A percentile compares a stretch with the other conserved stretches of the same genome.
Evolutionary conservation across 352 stramenopile genomes (phyloP).

Genomic region (Phytophthora tentaculata): DNA sequence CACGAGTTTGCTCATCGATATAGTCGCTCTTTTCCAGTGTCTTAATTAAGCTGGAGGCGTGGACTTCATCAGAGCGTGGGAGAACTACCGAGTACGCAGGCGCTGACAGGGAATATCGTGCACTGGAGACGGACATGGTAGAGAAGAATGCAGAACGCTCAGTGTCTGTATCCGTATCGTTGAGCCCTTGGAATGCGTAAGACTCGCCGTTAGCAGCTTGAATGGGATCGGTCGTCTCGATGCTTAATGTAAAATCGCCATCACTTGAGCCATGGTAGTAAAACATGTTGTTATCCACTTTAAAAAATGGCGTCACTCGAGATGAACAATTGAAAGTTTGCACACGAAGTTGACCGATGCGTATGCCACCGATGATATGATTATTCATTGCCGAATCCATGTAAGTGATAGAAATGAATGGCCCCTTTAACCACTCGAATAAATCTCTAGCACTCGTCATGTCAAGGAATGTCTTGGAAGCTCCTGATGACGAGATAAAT

Average conservation of each 20-base stretch:
- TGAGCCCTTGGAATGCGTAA: slow-evolving; percentile 46
- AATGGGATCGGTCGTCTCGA: slow-evolving; percentile 18
- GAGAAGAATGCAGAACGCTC: slow-evolving; percentile 52
- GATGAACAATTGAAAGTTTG: slow-evolving; percentile 40
- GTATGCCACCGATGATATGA: slow-evolving; percentile 50
- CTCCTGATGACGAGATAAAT: slow-evolving; percentile 14
- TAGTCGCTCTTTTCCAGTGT: slow-evolving; percentile 40
- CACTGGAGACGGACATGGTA: slow-evolving; percentile 35
- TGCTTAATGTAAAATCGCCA: slow-evolving; percentile 21
- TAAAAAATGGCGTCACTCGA: slow-evolving; percentile 40
- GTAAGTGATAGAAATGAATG: slow-evolving; percentile 22
- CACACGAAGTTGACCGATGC: slow-evolving; percentile 56
- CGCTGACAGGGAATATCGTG: slow-evolving; percentile 33
- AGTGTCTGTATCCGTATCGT: slow-evolving; percentile 35
- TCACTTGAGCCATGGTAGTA: slow-evolving; percentile 22
- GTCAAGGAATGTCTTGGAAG: slow-evolving; percentile 18
- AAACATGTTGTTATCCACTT: slow-evolving; percentile 1
- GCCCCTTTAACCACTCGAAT: slow-evolving; percentile 22
- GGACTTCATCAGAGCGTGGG: slow-evolving; percentile 21
- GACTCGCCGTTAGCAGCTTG: background rate
- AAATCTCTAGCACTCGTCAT: slow-evolving; percentile 16
- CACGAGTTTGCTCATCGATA: slow-evolving; percentile 48
- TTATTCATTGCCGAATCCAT: slow-evolving; percentile 27
- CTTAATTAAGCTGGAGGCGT: slow-evolving; percentile 29
- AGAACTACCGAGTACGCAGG: slow-evolving; percentile 56